These are phyloP conservation scores for Rhodocollybia butyracea DNA, from an alignment of 768 basidiomycete genomes.

Conservation along the genomic window DNA sequence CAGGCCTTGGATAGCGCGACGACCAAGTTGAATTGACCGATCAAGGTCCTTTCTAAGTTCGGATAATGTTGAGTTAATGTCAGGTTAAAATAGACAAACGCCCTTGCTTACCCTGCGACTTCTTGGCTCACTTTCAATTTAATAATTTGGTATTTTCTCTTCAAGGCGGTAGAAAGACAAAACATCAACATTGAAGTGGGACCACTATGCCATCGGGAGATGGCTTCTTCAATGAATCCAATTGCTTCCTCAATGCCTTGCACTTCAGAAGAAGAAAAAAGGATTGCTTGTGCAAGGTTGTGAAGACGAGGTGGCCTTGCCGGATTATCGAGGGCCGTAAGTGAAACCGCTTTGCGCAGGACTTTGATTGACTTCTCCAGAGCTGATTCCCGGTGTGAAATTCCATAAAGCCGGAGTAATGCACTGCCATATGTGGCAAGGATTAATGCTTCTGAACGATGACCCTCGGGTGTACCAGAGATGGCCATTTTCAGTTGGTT, in stretches of 20 bases:
- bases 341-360: constrained; percentile 8
- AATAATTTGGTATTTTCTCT: too few relatives aligned
- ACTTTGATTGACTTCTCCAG: constrained; percentile 8
- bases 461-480: background rate
- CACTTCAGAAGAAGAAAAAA: background rate
- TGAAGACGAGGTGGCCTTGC: background rate
- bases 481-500: background rate
- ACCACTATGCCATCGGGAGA: too few relatives aligned
- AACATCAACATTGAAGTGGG: too few relatives aligned
- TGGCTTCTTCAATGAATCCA: background rate
- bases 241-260: background rate
- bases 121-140: too few relatives aligned
- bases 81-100: too few relatives aligned
- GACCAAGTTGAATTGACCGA: background rate
- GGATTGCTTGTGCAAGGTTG: background rate
- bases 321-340: constrained; percentile 16
- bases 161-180: too few relatives aligned
- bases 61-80: too few relatives aligned
- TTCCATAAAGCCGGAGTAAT: constrained; percentile 9
- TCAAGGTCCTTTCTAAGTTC: too few relatives aligned
- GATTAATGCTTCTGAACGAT: background rate
- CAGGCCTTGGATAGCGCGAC: background rate
- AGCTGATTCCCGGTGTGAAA: background rate
- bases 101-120: too few relatives aligned
- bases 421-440: constrained; percentile 13